Evolutionary conservation across 2,329 filamentous ascomycete species (phyloP), one percentile per base, ranked within the genome.

Genomic region (Exophiala bonariae): DNA sequence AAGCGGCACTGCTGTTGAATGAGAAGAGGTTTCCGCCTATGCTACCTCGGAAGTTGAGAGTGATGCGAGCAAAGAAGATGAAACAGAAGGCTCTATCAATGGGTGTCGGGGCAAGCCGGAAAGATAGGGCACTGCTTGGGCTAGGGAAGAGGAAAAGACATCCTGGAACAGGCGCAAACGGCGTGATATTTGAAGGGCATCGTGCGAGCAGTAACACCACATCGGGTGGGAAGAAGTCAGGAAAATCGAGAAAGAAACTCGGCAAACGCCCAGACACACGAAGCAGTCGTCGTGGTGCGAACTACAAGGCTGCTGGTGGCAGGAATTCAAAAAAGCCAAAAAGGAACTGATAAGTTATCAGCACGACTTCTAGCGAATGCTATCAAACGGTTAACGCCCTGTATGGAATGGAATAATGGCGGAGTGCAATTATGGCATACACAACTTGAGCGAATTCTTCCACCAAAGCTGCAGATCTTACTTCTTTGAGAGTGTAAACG

Each of bases 11-110:
- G 10, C 79, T 95, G 31, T 81, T 92, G 52, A 81, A 96, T 65
- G 91, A 83, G 53, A 95, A 97, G 75, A 93, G 88, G 61, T 97
- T 91, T 63, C 90, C 92, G 13, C 92, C 92, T 14, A 85, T 96
- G 81, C 82, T 97, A n/a, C 92, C 92, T 8, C 84, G 93, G 36
- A 80, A 85, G 57, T 76, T 99, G 26, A 86, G 93, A 44, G 91
- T 99, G 37, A 86, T 82, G 38, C 84, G 93, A 51, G 93, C 93
- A 63, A 92, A 90, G 68, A 86, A 63, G 41, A 42, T 50, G 55
- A 38, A 56, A 59, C 19, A 19, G 59, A 62, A 19, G 57, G 60
- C 33, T 55, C 58, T 18, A 58, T 59, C 37, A 17, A 20, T 32
- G 11, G 17, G 66, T 63, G 52, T 58, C 51, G 18, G 54, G 55